Evolutionary conservation across 2,329 filamentous ascomycete species (phyloP).

Genomic region (Coniochaeta sp.): DNA sequence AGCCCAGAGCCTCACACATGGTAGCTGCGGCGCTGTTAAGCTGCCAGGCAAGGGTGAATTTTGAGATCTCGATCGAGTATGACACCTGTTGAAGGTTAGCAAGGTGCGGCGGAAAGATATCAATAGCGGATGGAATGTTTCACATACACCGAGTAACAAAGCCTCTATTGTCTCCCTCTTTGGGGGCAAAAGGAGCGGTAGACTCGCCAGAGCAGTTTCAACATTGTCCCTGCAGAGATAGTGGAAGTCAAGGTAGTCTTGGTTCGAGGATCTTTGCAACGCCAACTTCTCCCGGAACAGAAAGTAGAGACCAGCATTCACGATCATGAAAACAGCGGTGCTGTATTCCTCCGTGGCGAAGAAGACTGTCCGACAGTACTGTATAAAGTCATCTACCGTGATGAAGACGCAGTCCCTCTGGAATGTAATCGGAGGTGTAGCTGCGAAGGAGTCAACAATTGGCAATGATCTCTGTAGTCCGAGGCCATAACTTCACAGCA

Average conservation of each 20-base stretch:
- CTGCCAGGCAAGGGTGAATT: slow-evolving; percentile 55
- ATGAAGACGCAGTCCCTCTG: slow-evolving; percentile 42
- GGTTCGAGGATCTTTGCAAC: slow-evolving; percentile 15
- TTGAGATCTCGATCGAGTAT: slow-evolving; percentile 56
- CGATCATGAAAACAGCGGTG: slow-evolving; percentile 41
- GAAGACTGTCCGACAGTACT: slow-evolving; percentile 41
- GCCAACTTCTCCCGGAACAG: slow-evolving; percentile 37
- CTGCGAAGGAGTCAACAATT: slow-evolving; percentile 16
- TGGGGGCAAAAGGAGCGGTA: slow-evolving; percentile 50
- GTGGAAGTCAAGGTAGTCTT: slow-evolving; percentile 25
- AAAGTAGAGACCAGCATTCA: slow-evolving; percentile 42
- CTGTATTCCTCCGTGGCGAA: slow-evolving; percentile 44
- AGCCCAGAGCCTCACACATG: slow-evolving; percentile 56
- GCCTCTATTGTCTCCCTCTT: slow-evolving; percentile 49
- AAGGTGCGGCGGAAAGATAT: neutral
- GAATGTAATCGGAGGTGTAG: slow-evolving; percentile 39
- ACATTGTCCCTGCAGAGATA: slow-evolving; percentile 38
- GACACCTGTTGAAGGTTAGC: slow-evolving; percentile 34
- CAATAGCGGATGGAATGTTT: neutral
- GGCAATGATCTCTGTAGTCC: neutral
- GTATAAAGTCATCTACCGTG: slow-evolving; percentile 39
- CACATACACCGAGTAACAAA: slow-evolving; percentile 44
- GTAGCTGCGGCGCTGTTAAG: slow-evolving; percentile 50
- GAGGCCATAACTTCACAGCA: neutral
- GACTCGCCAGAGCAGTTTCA: slow-evolving; percentile 40